These are phyloP conservation scores for Thymus quinquecostatus DNA, from an alignment of 257 asterid genomes.

Conservation along the genomic window DNA sequence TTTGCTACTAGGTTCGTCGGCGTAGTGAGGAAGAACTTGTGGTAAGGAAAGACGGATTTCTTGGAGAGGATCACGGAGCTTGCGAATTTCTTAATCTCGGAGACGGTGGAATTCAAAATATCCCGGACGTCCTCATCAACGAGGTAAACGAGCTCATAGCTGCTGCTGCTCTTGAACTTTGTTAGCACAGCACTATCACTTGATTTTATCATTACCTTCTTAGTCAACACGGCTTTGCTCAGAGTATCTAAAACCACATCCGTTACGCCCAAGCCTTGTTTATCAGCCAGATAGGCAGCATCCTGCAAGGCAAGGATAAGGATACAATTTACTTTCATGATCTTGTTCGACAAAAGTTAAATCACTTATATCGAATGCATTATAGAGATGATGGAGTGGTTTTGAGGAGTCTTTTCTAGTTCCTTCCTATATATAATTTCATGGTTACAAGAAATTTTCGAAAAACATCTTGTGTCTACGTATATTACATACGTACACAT, in stretches of 20 bases:
- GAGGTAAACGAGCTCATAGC: constrained; percentile 58
- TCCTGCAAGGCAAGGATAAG: constrained; percentile 47
- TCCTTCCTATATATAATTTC: too few species aligned
- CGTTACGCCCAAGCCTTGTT: constrained; percentile 59
- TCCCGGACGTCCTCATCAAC: constrained; percentile 52
- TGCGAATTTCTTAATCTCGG: constrained; percentile 61
- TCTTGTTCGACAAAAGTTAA: too few species aligned
- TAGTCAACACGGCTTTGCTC: constrained; percentile 51
- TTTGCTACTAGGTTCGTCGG: constrained; percentile 52
- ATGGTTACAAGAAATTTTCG: too few species aligned
- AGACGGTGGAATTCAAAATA: constrained; percentile 58
- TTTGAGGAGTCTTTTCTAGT: too few species aligned
- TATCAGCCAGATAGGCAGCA: constrained; percentile 67
- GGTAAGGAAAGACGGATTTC: constrained; percentile 48
- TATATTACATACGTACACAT: too few species aligned
- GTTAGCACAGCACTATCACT: constrained; percentile 60
- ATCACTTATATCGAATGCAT: too few species aligned
- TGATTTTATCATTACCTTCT: constrained; percentile 64
- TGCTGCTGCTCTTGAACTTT: constrained; percentile 44
- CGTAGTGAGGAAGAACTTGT: constrained; percentile 32
- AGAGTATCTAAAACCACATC: constrained; percentile 59
- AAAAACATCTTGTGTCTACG: not conserved
- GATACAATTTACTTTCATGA: not conserved
- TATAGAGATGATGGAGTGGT: too few species aligned
- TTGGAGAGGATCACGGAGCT: constrained; percentile 58